phyloP scores from a whole-genome alignment of 2,329 filamentous ascomycete species.

The Penicillium sp. region DNA sequence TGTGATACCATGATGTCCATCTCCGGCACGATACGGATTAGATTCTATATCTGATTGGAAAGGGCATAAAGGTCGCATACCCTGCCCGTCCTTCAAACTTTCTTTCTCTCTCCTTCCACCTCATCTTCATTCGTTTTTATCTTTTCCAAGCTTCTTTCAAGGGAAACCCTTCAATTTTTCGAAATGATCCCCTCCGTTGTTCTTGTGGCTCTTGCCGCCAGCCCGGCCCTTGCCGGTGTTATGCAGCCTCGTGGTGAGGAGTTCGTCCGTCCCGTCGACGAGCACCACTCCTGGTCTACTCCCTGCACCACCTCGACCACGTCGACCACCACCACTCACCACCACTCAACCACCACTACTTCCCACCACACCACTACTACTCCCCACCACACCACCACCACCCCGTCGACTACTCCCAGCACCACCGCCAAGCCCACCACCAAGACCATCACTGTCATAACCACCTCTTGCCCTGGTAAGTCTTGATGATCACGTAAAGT shows the following conservation, averaged over 20 bases:
- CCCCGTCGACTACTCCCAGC: slow-evolving; percentile 15
- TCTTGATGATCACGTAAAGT: neutral
- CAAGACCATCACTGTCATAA: slow-evolving; percentile 38
- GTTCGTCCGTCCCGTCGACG: slow-evolving; percentile 7
- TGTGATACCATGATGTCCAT: slow-evolving; percentile 33
- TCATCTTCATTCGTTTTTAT: slow-evolving; percentile 26
- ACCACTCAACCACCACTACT: slow-evolving; percentile 1
- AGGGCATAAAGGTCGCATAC: slow-evolving; percentile 30
- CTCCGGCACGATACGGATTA: slow-evolving; percentile 21
- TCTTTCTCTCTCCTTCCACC: slow-evolving; percentile 12
- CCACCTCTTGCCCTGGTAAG: slow-evolving; percentile 41
- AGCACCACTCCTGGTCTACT: slow-evolving; percentile 9
- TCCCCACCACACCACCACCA: slow-evolving; percentile 5
- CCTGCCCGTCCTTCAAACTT: slow-evolving; percentile 2
- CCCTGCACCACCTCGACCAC: slow-evolving; percentile 16
- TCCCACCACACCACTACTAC: slow-evolving; percentile 12
- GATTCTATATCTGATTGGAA: slow-evolving; percentile 1
- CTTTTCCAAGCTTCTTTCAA: slow-evolving; percentile 21
- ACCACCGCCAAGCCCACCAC: slow-evolving; percentile 27
- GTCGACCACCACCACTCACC: slow-evolving; percentile 14
- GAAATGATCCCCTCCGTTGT: slow-evolving; percentile 43
- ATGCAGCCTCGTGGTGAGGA: slow-evolving; percentile 30
- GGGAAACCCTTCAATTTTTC: slow-evolving; percentile 25
- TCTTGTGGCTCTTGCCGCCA: slow-evolving; percentile 39
- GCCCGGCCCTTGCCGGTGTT: slow-evolving; percentile 41